Percentiles rank a stretch among this genome's conserved stretches.
Conservation (phyloP, 352 stramenopile species). For the Phytophthora crassamura region DNA sequence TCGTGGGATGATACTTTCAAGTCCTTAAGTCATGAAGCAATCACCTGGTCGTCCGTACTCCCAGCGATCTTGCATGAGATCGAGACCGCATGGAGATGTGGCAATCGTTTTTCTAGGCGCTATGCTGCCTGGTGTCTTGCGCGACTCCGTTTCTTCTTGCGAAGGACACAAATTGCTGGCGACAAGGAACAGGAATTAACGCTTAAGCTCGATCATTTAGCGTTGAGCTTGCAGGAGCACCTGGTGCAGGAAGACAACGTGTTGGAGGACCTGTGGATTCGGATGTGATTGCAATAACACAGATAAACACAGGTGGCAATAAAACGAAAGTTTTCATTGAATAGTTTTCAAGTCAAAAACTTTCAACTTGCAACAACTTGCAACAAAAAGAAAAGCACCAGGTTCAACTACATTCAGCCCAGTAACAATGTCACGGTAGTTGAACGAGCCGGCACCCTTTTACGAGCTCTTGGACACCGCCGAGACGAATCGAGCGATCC, state of each 20-base stretch:
- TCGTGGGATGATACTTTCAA: slow-evolving; percentile 28
- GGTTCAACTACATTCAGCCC: slow-evolving; percentile 3
- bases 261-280: slow-evolving; percentile 43
- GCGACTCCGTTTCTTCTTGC: slow-evolving; percentile 28
- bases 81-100: slow-evolving; percentile 48
- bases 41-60: slow-evolving; percentile 14
- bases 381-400: neutral
- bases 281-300: slow-evolving; percentile 11
- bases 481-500: slow-evolving; percentile 65
- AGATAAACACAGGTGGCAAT: neutral
- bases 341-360: too few species aligned
- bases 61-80: slow-evolving; percentile 44
- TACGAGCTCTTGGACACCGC: slow-evolving; percentile 19
- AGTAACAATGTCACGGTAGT: slow-evolving; percentile 14
- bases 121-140: slow-evolving; percentile 62
- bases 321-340: slow-evolving; percentile 1
- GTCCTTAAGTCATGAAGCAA: slow-evolving; percentile 3
- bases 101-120: slow-evolving; percentile 48
- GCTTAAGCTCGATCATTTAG: slow-evolving; percentile 16
- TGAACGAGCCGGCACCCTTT: slow-evolving; percentile 7
- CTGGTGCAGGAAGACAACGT: slow-evolving; percentile 29
- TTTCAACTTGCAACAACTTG: too few species aligned
- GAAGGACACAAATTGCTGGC: neutral
- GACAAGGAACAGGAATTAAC: neutral
- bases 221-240: slow-evolving; percentile 13